Base-by-base conservation (phyloP, 2,329 filamentous ascomycete species). In the Metarhizium album region DNA sequence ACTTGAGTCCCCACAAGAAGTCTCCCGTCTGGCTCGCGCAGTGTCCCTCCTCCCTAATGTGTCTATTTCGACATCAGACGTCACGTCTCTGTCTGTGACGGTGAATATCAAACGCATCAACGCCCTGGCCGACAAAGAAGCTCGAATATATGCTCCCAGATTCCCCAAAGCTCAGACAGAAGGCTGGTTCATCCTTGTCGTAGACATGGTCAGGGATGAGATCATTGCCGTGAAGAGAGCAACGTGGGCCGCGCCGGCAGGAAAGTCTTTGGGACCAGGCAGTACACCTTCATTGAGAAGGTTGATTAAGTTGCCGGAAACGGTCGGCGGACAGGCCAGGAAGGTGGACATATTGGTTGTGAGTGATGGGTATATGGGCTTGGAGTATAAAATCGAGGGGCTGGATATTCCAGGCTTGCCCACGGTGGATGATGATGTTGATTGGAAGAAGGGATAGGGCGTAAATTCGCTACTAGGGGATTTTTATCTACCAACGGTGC, bases 121-220 rank as follows among this genome's bases (percentile, higher is more conserved):
- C 65, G 64, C 78, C 1, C 67, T 84, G 3, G 71, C 73, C 13
- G 78, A 85, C 62, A 71, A 75, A 8, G 86, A 90, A 1, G 83
- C 80, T 46, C 80, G 85, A 54, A 86, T 96, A 63, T 95, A 84
- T 60, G 89, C 93, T 0, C 91, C 94, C 2, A 78, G 80, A 22
- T 97, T 95, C 69, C 91, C 91, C 1, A 98, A 98, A 68, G 83
- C 90, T 16, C 93, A 98, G 67, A 93, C 83, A 0, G 93, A 98
- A 62, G 90, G 90, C 0, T 97, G 84, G 79, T 97, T 98, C 66
- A 80, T 93, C 14, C 64, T 97, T 22, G 76, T 95, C 0, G 84
- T 82, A 6, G 82, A 86, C 58, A 61, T 78, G 2, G 72, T 71
- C 1, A 77, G 70, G 6, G 88, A 91, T 53, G 88, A 96, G 58